phyloP scores from a whole-genome alignment of 2,329 filamentous ascomycete genomes.

The Hypoxylon sp. region DNA sequence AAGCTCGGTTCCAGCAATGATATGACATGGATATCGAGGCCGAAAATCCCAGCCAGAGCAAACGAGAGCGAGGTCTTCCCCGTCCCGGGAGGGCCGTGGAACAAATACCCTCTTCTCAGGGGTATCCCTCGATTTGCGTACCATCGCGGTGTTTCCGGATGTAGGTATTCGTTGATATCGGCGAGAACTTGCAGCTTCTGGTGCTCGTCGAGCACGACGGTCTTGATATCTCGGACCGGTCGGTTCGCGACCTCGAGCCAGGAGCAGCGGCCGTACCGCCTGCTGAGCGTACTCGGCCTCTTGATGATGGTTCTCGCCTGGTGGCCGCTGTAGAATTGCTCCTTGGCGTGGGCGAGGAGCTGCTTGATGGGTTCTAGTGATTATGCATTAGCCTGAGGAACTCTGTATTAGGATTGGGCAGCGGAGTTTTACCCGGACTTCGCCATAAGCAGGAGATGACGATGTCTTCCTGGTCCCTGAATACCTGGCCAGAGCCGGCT shows the following conservation, averaged over 20 bases:
- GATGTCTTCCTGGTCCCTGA: constrained; percentile 68
- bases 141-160: constrained; percentile 78
- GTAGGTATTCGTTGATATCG: constrained; percentile 84
- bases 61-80: constrained; percentile 80
- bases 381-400: constrained; percentile 22
- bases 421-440: constrained; percentile 53
- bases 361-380: constrained; percentile 66
- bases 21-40: constrained; percentile 76
- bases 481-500: constrained; percentile 55
- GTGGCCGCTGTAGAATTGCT: constrained; percentile 66
- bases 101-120: constrained; percentile 82
- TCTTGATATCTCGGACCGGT: constrained; percentile 79
- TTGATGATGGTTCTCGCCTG: constrained; percentile 72
- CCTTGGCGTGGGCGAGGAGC: constrained; percentile 68
- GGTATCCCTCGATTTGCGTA: constrained; percentile 83
- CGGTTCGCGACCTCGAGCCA: constrained; percentile 73
- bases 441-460: constrained; percentile 70
- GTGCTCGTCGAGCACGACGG: constrained; percentile 78
- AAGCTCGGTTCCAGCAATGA: constrained; percentile 71
- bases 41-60: constrained; percentile 75
- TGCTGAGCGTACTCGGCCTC: constrained; percentile 64
- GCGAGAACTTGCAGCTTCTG: constrained; percentile 76
- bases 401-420: background rate
- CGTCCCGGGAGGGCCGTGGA: constrained; percentile 81
- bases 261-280: constrained; percentile 61